A percentile compares a stretch with the other conserved stretches of the same genome.
phyloP scores from a whole-genome alignment of 345 rosid genomes.

The Boechera stricta region DNA sequence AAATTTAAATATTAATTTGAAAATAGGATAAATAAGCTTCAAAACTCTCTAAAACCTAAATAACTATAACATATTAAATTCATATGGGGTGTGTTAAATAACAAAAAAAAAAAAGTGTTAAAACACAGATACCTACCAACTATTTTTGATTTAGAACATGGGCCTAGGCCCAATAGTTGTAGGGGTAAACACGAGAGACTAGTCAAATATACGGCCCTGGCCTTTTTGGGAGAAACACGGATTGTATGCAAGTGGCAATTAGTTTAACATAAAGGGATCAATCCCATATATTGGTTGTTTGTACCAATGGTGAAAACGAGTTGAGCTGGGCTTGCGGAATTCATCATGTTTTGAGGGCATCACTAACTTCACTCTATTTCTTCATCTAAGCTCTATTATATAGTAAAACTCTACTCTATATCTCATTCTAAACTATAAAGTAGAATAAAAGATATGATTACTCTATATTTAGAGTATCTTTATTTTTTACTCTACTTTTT shows the following conservation, averaged over 20 bases:
- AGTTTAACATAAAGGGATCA: background rate
- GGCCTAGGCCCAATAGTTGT: conserved; percentile 19
- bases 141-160: background rate
- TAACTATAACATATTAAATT: background rate
- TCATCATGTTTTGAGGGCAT: background rate
- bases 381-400: no score
- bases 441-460: no score
- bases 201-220: background rate
- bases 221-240: background rate
- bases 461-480: no score
- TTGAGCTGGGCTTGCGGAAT: background rate
- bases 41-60: background rate
- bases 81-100: background rate
- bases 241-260: background rate
- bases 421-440: no score
- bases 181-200: background rate
- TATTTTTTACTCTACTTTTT: no score
- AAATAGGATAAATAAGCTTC: background rate
- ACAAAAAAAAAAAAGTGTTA: conserved; percentile 2
- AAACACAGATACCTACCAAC: background rate
- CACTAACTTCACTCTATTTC: no score
- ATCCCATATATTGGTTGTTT: background rate
- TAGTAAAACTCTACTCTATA: no score
- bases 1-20: background rate
- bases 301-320: background rate